A percentile compares a stretch with the other conserved stretches of the same genome.
phyloP scores from a whole-genome alignment of 2,329 filamentous ascomycete species.

The Periconia digitata region DNA sequence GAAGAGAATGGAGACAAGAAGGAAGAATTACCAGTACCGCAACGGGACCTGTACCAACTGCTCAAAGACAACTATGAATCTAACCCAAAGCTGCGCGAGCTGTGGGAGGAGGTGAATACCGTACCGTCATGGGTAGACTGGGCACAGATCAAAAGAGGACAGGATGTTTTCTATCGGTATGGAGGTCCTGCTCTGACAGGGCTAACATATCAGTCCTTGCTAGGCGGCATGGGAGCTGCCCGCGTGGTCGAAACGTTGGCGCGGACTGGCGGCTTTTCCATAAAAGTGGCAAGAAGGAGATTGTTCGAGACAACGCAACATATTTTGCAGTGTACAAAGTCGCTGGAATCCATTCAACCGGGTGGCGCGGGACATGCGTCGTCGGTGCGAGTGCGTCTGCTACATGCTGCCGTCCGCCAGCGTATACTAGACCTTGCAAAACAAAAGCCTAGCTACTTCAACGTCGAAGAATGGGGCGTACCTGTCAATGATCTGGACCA shows the following conservation, averaged over 20 bases:
- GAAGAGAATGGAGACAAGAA: slow-evolving; percentile 35
- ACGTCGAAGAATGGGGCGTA: slow-evolving; percentile 59
- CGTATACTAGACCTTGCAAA: slow-evolving; percentile 63
- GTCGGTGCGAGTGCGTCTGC: slow-evolving; percentile 67
- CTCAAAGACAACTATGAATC: slow-evolving; percentile 59
- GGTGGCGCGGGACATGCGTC: slow-evolving; percentile 67
- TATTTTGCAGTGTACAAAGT: slow-evolving; percentile 69
- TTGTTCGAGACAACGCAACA: slow-evolving; percentile 75
- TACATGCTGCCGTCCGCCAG: slow-evolving; percentile 68
- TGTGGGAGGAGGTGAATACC: slow-evolving; percentile 69
- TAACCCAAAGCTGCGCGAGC: slow-evolving; percentile 57
- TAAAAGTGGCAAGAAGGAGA: slow-evolving; percentile 65
- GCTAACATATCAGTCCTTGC: slow-evolving; percentile 65
- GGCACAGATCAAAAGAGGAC: slow-evolving; percentile 72
- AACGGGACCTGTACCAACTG: slow-evolving; percentile 65
- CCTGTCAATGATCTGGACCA: slow-evolving; percentile 77
- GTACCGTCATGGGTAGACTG: slow-evolving; percentile 77
- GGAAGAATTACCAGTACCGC: slow-evolving; percentile 34
- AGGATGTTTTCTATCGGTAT: slow-evolving; percentile 78
- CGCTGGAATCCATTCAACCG: slow-evolving; percentile 66
- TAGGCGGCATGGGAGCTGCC: slow-evolving; percentile 72
- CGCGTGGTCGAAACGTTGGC: slow-evolving; percentile 74
- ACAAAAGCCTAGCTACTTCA: slow-evolving; percentile 63
- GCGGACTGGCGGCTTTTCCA: slow-evolving; percentile 72
- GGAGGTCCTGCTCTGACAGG: slow-evolving; percentile 66